A percentile compares a stretch with the other conserved stretches of the same genome.
phyloP scores from a whole-genome alignment of 495 filamentous ascomycete genomes.

The Daldinia decipiens region DNA sequence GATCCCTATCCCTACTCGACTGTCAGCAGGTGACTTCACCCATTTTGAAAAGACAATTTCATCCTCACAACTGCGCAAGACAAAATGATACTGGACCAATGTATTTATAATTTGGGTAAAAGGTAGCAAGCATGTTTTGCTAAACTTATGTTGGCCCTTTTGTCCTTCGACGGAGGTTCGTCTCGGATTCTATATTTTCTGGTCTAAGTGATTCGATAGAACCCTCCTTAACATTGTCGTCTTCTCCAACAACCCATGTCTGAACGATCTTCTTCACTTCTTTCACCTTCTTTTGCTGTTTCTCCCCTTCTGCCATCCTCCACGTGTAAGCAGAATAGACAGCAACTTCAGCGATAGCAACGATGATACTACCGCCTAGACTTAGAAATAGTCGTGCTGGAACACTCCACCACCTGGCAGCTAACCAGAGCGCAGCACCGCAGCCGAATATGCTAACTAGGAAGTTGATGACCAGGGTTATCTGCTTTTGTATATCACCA shows the following conservation, averaged over 20 bases:
- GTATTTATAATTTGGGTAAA: neutral
- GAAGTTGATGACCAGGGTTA: slow-evolving; percentile 79
- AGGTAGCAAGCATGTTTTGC: neutral
- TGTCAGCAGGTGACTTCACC: slow-evolving; percentile 11
- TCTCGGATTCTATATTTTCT: slow-evolving; percentile 33
- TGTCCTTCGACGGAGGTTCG: slow-evolving; percentile 48
- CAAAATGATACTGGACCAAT: neutral
- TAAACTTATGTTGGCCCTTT: slow-evolving; percentile 31
- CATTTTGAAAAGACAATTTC: neutral
- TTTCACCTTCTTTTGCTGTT: slow-evolving; percentile 67
- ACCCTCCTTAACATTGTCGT: slow-evolving; percentile 45
- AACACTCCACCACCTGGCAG: slow-evolving; percentile 73
- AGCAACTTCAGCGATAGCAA: slow-evolving; percentile 86
- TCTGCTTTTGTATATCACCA: slow-evolving; percentile 77
- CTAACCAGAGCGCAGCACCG: slow-evolving; percentile 76
- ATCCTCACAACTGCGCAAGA: neutral
- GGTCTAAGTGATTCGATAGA: slow-evolving; percentile 49
- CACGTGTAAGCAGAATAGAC: slow-evolving; percentile 88
- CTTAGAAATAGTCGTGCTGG: slow-evolving; percentile 74
- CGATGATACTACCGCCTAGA: slow-evolving; percentile 72
- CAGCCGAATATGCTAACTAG: slow-evolving; percentile 77
- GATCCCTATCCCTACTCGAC: neutral
- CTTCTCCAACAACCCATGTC: slow-evolving; percentile 73
- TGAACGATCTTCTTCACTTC: slow-evolving; percentile 77
- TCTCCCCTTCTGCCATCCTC: slow-evolving; percentile 77